Base-by-base conservation (phyloP, 129 eudicot species). In the Solidago caesia region DNA sequence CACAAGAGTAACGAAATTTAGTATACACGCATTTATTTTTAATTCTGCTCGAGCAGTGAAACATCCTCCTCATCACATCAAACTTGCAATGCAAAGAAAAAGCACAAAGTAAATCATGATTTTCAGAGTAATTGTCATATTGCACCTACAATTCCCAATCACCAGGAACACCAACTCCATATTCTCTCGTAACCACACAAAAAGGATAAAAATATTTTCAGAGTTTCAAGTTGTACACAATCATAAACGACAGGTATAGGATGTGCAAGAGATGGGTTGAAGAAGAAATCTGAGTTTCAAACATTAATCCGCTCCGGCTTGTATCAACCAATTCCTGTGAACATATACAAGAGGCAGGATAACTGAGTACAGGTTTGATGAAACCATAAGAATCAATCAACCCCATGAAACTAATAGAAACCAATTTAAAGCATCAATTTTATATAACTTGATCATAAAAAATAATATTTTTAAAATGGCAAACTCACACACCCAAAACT, bases 271-370 rank as follows among this genome's bases (percentile, higher is more conserved):
- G 39, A 71, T 15, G 48, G 9, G 46, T 51, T 51, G 33, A 52
- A 33, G 75, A 7, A 52, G 75, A 43, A 42, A 13, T 45, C 77
- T n/a, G 5, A 42, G 73, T 65, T 75, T 55, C 44, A 58, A 29
- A 7, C 74, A 27, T 58, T 29, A 46, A 68, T 67, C 80, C 75
- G 8, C 25, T 57, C 2, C 21, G 44, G 15, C 76, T 60, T 70
- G 15, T 58, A 77, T 60, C 75, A 43, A 56, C 56, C 61, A 68
- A 47, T 25, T 46, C 76, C 76, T 77, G 75, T 25, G 33, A 51
- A 39, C 76, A 77, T 48, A 63, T 10, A 49, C 70, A 77, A 13
- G 14, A 5, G 60, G 42, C 75, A 58, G 51, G 29, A 21, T 51
- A 51, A 39, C 74, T 8, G 1, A 49, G 14, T 12, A 69, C 13